These are phyloP conservation scores for Mollisia scopiformis DNA, from an alignment of 2,329 filamentous ascomycete genomes.

Conservation along the genomic window DNA sequence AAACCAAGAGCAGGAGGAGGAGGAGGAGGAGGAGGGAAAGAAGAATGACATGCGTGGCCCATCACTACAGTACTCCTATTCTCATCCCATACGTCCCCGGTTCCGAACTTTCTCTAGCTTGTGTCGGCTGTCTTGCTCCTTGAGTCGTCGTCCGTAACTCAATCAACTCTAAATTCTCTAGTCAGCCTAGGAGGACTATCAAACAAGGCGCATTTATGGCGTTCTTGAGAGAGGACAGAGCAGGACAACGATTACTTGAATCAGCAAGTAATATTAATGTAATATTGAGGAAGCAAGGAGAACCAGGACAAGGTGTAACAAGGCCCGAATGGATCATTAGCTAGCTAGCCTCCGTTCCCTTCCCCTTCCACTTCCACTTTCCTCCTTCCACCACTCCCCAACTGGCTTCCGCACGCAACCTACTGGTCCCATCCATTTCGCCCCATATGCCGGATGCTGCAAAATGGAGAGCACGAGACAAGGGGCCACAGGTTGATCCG, in stretches of 20 bases:
- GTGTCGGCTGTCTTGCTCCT: not conserved
- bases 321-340: not conserved
- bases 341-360: not conserved
- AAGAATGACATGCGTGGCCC: no score
- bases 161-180: no score
- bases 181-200: no score
- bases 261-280: no score
- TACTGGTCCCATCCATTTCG: not conserved
- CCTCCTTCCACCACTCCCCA: not conserved
- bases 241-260: no score
- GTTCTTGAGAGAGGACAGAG: not conserved
- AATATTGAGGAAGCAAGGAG: no score
- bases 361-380: not conserved
- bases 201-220: not conserved
- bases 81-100: not conserved
- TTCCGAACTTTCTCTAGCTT: not conserved
- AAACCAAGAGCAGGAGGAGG: no score
- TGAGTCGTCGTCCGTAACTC: no score
- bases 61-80: no score
- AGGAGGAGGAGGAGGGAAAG: no score
- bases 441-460: not conserved
- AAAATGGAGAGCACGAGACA: conserved; percentile 14
- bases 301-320: not conserved
- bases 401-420: not conserved
- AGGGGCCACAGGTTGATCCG: conserved; percentile 1